These are phyloP conservation scores for Pichia pseudocactophila DNA, from an alignment of 805 yeast species.

Conservation along the genomic window DNA sequence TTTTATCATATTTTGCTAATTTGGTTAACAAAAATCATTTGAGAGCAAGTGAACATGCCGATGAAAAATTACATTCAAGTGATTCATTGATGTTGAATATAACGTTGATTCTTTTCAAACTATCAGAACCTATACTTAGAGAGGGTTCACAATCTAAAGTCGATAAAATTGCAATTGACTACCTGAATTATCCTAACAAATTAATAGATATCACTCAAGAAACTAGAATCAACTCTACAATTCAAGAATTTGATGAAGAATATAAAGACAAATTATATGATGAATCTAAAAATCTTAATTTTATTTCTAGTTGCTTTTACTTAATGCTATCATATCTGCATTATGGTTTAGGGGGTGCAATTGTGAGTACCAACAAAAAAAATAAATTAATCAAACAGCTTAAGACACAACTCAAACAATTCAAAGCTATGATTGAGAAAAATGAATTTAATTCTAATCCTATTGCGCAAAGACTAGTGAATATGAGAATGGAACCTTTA, in stretches of 20 bases:
- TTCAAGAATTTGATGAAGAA: conserved; percentile 56
- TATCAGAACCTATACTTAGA: conserved; percentile 72
- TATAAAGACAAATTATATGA: conserved; percentile 34
- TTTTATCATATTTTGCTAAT: conserved; percentile 62
- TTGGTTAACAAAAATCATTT: conserved; percentile 78
- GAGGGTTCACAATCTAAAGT: conserved; percentile 53
- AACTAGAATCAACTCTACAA: conserved; percentile 72
- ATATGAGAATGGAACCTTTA: conserved; percentile 24
- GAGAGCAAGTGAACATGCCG: conserved; percentile 79
- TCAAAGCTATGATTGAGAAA: conserved; percentile 32
- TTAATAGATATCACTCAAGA: conserved; percentile 68
- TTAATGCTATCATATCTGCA: conserved; percentile 71
- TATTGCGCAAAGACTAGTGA: conserved; percentile 21
- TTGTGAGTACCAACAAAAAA: conserved; percentile 47
- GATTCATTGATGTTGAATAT: conserved; percentile 81
- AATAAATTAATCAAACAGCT: conserved; percentile 40
- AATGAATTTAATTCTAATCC: conserved; percentile 18
- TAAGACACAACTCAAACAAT: conserved; percentile 44
- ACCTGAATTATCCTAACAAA: conserved; percentile 42
- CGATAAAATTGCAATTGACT: conserved; percentile 68
- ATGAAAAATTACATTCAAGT: conserved; percentile 53
- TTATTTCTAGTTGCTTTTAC: conserved; percentile 87
- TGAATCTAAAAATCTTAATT: conserved; percentile 39
- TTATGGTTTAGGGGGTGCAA: conserved; percentile 81
- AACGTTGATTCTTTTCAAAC: conserved; percentile 52